Evolutionary conservation across 345 rosid species (phyloP), one percentile per base, ranked within the genome.

Genomic region (Gossypium anomalum): DNA sequence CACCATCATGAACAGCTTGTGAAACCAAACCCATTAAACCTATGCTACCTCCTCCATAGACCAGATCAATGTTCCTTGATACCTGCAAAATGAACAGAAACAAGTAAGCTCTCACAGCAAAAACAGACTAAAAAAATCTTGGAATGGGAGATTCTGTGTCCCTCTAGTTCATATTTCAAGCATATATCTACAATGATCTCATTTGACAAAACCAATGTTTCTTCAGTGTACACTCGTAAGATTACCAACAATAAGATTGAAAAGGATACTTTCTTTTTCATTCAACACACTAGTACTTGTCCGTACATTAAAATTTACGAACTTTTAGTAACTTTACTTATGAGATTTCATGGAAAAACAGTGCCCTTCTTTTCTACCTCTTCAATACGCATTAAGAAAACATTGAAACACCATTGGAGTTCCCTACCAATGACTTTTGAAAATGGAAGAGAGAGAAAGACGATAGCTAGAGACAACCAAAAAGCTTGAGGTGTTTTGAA

Each of bases 31-130:
- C 99, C 99, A 96, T 96, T 80, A 96, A 87, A 70, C 99, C 99
- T 81, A 96, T 93, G 85, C 99, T 96, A 15, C 99, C 99, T 49
- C 99, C 99, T 86, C 99, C 99, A 82, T 96, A 93, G 75, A 96
- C 99, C 78, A 96, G 80, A 88, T 96, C 98, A 87, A 93, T 93
- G 85, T 89, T 93, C 90, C 90, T 92, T 74, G 94, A 88, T 58
- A 96, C 99, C 99, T 96, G 79, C 85, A 66, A 58, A 66, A 58
- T 78, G 22, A 73, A 55, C 65, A 71, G 47, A 60, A 58, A 47
- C 53, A 77, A 70, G 62, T 78, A 67, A 76, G 74, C 67, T 76
- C 64, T 5, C 41, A 34, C 41, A 5, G 41, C 7, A 34, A 34
- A 60, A 69, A 67, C 38, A 64, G 49, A 45, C 13, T 45, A 9